phyloP scores from a whole-genome alignment of 2,329 filamentous ascomycete genomes.

The Alternaria arborescens region DNA sequence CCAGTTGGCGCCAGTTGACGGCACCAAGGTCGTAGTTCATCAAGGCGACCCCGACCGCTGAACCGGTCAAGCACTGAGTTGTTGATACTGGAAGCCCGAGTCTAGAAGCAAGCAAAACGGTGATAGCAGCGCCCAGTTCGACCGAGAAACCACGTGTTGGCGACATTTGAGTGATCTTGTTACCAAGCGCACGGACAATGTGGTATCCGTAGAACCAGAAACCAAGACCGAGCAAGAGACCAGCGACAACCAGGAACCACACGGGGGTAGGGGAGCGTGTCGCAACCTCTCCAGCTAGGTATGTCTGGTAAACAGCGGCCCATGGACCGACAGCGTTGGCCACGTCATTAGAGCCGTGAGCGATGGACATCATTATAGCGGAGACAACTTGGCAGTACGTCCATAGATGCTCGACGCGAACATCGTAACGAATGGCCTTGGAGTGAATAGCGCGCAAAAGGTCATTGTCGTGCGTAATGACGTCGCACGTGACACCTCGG shows the following conservation, averaged over 20 bases:
- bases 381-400: slow-evolving; percentile 56
- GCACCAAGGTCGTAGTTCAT: slow-evolving; percentile 48
- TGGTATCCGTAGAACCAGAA: slow-evolving; percentile 70
- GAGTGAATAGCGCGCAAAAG: slow-evolving; percentile 52
- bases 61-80: slow-evolving; percentile 62
- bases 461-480: slow-evolving; percentile 52
- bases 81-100: slow-evolving; percentile 70
- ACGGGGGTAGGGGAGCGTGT: slow-evolving; percentile 62
- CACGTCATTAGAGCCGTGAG: slow-evolving; percentile 74
- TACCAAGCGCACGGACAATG: slow-evolving; percentile 69
- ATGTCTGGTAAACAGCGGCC: slow-evolving; percentile 69
- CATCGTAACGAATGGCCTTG: slow-evolving; percentile 56
- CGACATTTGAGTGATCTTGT: slow-evolving; percentile 68
- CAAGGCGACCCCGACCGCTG: slow-evolving; percentile 35
- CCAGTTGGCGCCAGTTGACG: slow-evolving; percentile 55
- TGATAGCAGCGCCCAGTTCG: slow-evolving; percentile 60
- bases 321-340: slow-evolving; percentile 65
- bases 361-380: slow-evolving; percentile 76
- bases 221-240: slow-evolving; percentile 62
- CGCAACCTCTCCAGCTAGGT: slow-evolving; percentile 59
- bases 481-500: slow-evolving; percentile 55
- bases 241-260: slow-evolving; percentile 68
- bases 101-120: slow-evolving; percentile 70
- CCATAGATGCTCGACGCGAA: slow-evolving; percentile 59
- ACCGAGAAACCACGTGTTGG: slow-evolving; percentile 60